Conservation (phyloP, 176 grass and related monocot genomes). For the Phragmites australis region DNA sequence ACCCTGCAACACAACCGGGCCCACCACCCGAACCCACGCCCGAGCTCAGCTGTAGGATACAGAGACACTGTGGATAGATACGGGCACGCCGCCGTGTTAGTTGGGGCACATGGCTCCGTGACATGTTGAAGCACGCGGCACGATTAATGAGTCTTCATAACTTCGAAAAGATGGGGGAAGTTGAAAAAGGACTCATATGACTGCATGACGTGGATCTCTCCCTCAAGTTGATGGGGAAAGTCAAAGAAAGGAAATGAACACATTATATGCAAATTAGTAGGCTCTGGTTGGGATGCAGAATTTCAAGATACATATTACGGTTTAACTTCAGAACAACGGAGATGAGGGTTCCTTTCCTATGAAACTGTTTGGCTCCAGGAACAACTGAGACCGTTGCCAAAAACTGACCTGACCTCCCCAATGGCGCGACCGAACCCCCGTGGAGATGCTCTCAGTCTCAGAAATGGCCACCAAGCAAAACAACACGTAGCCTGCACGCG, state of each 20-base stretch:
- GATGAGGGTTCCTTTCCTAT: neutral
- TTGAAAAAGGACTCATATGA: no score
- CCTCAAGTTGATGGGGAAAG: neutral
- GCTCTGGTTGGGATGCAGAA: neutral
- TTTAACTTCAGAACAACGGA: neutral
- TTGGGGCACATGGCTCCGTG: neutral
- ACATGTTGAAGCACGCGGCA: no score
- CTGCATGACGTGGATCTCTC: no score
- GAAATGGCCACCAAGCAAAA: neutral
- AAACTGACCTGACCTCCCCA: no score
- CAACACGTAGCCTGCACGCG: no score
- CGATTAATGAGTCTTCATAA: neutral
- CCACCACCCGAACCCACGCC: neutral
- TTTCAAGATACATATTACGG: neutral
- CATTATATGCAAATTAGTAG: no score
- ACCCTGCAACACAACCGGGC: no score
- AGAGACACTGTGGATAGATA: neutral
- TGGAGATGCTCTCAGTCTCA: neutral
- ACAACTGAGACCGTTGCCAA: neutral
- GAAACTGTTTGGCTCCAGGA: neutral
- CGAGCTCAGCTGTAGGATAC: neutral
- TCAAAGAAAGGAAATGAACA: no score
- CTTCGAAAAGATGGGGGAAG: constrained; percentile 15
- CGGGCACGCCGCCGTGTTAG: neutral
- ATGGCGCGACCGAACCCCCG: neutral